These are phyloP conservation scores for Candida broadrunensis DNA, from an alignment of 805 yeast genomes.

Conservation along the genomic window DNA sequence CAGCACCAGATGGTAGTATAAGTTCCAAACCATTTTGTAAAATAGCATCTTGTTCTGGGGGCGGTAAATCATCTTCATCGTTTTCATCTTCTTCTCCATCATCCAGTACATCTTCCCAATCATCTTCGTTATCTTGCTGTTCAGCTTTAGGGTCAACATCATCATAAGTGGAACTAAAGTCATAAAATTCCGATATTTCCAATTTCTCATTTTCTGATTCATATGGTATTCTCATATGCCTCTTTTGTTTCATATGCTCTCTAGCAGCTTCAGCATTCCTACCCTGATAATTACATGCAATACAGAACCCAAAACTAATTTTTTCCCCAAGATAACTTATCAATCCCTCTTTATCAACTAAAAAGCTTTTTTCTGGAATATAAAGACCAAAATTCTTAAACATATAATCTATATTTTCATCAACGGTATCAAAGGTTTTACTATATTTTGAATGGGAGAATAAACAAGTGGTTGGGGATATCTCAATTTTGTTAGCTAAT, in stretches of 20 bases:
- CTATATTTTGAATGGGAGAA: slow-evolving; percentile 43
- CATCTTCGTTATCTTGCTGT: slow-evolving; percentile 21
- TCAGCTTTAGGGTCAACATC: slow-evolving; percentile 10
- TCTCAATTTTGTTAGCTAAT: slow-evolving; percentile 42
- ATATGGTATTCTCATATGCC: slow-evolving; percentile 87
- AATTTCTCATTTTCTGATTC: slow-evolving; percentile 76
- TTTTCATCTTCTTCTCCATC: slow-evolving; percentile 18
- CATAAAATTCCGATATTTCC: slow-evolving; percentile 78
- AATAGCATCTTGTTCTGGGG: slow-evolving; percentile 24
- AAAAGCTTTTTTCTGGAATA: slow-evolving; percentile 75
- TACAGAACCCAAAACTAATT: slow-evolving; percentile 80
- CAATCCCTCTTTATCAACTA: slow-evolving; percentile 68
- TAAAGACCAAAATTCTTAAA: slow-evolving; percentile 76
- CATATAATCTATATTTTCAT: slow-evolving; percentile 66
- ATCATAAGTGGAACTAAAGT: slow-evolving; percentile 66
- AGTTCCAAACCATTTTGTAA: slow-evolving; percentile 36
- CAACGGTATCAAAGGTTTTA: slow-evolving; percentile 32
- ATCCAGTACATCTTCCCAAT: slow-evolving; percentile 41
- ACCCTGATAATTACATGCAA: slow-evolving; percentile 84
- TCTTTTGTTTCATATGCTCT: slow-evolving; percentile 81
- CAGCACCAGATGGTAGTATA: slow-evolving; percentile 40
- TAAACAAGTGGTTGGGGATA: slow-evolving; percentile 48
- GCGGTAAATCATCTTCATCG: slow-evolving; percentile 27
- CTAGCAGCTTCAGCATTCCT: slow-evolving; percentile 78
- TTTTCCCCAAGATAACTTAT: slow-evolving; percentile 75